Base-by-base conservation (phyloP, 139 green algal genomes). In the Choricystis sp. region DNA sequence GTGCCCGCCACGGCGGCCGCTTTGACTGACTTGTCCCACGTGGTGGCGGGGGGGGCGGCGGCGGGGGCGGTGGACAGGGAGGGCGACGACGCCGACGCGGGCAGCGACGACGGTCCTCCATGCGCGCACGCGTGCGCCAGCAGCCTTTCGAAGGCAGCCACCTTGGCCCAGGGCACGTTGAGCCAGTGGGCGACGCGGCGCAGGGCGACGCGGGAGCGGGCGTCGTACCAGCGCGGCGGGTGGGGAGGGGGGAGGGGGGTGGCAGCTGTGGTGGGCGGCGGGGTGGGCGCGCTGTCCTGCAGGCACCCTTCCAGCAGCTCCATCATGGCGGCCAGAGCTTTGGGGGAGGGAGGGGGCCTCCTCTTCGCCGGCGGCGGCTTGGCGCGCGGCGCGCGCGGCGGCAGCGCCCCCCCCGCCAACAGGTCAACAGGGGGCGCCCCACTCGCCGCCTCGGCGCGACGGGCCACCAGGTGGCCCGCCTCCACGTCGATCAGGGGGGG, bases 131-230 rank as follows among this genome's bases (percentile, higher is more conserved):
- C 30, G 29, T 61, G 57, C 60, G 73, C 67, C 28, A 84, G 62
- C 60, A 81, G 68, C 26, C 71, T 40, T 64, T 86, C 80, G 31
- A 86, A 72, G 28, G 72, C 76, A 27, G 58, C 28, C 62, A 88
- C 64, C 71, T 86, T 80, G 20, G 62, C 29, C 64, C 74, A 74
- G 3, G 86, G 78, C 29, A 94, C 77, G 28, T 76, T 67, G 59
- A 89, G 72, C 86, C 86, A 94, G 62, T 78, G 62, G 23, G 78
- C 76, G 2, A 93, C 72, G 1, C 77, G 70, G 48, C 76, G 76
- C 29, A 94, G 70, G 1, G 86, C 82, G 49, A 79, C 69, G 0
- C 86, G 66, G 19, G 75, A 72, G 3, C 86, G 67, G 2, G 86
- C 78, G 62, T 94, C 86, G 65, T 94, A 94, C 76, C 74, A 87